Conservation (phyloP, 371 early-diverging fungal genomes). For the Mortierella sp. region DNA sequence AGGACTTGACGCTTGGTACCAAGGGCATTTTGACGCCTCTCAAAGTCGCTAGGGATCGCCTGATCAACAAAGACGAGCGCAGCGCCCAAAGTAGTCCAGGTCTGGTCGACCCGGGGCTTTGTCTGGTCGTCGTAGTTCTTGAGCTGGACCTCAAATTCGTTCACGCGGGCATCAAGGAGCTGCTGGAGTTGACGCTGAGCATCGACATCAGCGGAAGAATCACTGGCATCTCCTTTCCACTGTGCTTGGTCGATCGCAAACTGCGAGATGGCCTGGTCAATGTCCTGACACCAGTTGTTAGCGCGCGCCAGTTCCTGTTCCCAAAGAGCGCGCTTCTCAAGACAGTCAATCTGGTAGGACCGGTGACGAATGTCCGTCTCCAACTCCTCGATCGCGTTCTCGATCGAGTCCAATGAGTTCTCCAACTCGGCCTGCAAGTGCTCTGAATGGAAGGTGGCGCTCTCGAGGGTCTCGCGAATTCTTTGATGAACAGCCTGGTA, state of each 20-base stretch:
- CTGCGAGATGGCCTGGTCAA: constrained; percentile 15
- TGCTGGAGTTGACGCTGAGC: constrained; percentile 1
- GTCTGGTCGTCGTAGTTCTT: constrained; percentile 27
- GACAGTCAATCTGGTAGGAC: constrained; percentile 29
- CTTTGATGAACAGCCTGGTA: constrained; percentile 20
- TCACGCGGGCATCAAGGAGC: constrained; percentile 24
- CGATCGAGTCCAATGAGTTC: constrained; percentile 29
- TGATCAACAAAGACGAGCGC: constrained; percentile 27
- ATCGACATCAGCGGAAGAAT: background rate
- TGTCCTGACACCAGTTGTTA: constrained; percentile 23
- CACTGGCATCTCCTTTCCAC: constrained; percentile 16
- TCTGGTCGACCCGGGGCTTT: constrained; percentile 25
- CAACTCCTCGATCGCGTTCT: constrained; percentile 28
- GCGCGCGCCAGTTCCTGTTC: constrained; percentile 34
- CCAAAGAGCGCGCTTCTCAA: constrained; percentile 38
- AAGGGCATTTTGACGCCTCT: constrained; percentile 23
- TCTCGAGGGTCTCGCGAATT: constrained; percentile 16
- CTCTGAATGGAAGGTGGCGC: constrained; percentile 38
- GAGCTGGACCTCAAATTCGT: constrained; percentile 30
- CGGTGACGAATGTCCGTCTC: constrained; percentile 31
- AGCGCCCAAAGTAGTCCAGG: constrained; percentile 34
- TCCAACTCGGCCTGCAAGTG: constrained; percentile 35
- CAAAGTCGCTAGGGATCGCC: constrained; percentile 26
- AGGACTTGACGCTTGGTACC: constrained; percentile 20
- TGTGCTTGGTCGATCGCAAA: constrained; percentile 34